Base-by-base conservation (phyloP, 305 asterid species). In the Stenogyne calaminthoides region DNA sequence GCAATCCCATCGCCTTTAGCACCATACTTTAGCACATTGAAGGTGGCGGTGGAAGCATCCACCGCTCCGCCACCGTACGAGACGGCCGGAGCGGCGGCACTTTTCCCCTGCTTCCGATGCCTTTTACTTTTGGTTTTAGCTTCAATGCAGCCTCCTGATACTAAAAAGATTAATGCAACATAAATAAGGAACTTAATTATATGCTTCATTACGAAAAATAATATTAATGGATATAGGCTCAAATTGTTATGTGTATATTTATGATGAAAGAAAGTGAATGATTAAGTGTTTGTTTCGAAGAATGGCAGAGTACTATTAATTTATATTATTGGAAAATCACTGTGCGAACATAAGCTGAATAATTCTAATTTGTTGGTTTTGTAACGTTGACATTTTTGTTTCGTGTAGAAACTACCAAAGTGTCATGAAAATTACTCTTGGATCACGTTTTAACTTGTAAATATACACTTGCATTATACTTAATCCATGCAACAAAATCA, bases 1-100 rank as follows among this genome's bases (percentile, higher is more conserved):
- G 84, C 19, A 3, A 54, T 64, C 49, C 85, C 85, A 27, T 82
- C 62, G 0, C 89, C 89, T 78, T 74, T 76, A n/a, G 89, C 89
- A 6, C 87, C 89, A 42, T 80, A 82, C 3, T 16, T 54, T 14
- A 74, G 2, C 1, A 85, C 89, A 46, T 71, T 74, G 9, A 84
- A 81, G 56, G 72, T 73, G 25, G 71, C 4, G 36, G 36, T 4
- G 36, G 36, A 32, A 32, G 36, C 47, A 40, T 79, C 49, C 52
- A n/a, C 40, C 2, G 7, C 37, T 39, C 64, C 14, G 36, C 52
- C 66, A 12, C 32, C 49, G 56, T 57, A 6, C 6, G 72, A 25
- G 7, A 11, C 34, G 12, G 10, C 1, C 20, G 72, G 67, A 6
- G 71, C 47, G 15, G 25, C 18, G n/a, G 62, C 29, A 3, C 29